phyloP scores from a whole-genome alignment of 2,329 filamentous ascomycete genomes.

The Simplicillium sp. region DNA sequence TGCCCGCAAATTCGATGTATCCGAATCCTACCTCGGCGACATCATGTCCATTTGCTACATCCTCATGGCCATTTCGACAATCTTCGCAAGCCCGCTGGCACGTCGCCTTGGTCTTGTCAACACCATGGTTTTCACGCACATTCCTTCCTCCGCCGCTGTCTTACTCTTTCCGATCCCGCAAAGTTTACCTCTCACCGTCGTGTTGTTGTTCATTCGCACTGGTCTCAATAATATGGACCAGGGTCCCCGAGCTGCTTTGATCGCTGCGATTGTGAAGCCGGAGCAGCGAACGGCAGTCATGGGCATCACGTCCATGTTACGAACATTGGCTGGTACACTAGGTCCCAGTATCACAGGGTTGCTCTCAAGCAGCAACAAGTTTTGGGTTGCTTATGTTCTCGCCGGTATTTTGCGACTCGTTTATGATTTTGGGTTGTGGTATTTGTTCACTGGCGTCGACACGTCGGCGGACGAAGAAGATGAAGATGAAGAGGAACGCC shows the following conservation, averaged over 20 bases:
- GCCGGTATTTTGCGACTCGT: slow-evolving; percentile 42
- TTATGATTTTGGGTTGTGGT: slow-evolving; percentile 50
- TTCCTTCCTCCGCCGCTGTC: slow-evolving; percentile 53
- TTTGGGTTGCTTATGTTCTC: slow-evolving; percentile 54
- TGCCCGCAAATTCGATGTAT: slow-evolving; percentile 42
- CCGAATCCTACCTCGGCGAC: slow-evolving; percentile 50
- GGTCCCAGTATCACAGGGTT: slow-evolving; percentile 47
- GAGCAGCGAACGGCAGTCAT: slow-evolving; percentile 61
- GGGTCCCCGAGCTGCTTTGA: slow-evolving; percentile 51
- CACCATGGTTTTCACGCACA: slow-evolving; percentile 54
- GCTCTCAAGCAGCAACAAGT: slow-evolving; percentile 39
- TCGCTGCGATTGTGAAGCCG: slow-evolving; percentile 50
- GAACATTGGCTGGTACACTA: slow-evolving; percentile 47
- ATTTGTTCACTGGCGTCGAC: slow-evolving; percentile 49
- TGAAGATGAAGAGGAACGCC: slow-evolving; percentile 2
- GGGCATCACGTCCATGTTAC: slow-evolving; percentile 54
- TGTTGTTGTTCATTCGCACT: slow-evolving; percentile 47
- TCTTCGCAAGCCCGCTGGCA: slow-evolving; percentile 49
- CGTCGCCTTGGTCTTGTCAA: slow-evolving; percentile 52
- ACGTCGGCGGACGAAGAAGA: slow-evolving; percentile 32
- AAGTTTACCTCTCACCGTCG: slow-evolving; percentile 39
- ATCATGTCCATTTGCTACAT: slow-evolving; percentile 46
- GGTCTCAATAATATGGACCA: slow-evolving; percentile 63
- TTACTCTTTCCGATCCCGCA: slow-evolving; percentile 48
- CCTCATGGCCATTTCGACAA: slow-evolving; percentile 40